Conservation (phyloP, 495 filamentous ascomycete species). For the Neurospora cerealis region DNA sequence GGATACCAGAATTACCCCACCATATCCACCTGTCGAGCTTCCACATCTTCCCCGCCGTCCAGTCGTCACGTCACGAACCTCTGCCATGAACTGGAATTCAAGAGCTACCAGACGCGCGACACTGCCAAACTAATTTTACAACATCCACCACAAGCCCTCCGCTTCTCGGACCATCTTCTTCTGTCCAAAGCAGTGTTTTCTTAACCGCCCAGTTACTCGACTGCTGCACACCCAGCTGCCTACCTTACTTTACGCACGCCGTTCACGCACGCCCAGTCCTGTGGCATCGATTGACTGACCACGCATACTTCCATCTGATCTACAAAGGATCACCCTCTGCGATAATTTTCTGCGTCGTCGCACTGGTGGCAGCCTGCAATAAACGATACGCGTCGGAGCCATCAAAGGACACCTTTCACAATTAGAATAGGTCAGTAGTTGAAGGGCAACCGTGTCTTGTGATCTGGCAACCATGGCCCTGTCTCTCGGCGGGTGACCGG, state of each 20-base stretch:
- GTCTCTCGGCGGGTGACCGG: not conserved
- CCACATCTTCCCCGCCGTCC: not conserved
- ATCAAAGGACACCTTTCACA: not conserved
- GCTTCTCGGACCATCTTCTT: not conserved
- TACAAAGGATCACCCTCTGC: not conserved
- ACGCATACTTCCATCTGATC: not conserved
- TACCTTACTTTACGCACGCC: not conserved
- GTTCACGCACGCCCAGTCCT: not conserved
- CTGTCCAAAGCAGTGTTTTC: not conserved
- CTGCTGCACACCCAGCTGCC: not conserved
- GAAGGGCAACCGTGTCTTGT: not conserved
- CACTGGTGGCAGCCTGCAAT: not conserved
- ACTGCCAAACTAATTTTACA: not conserved
- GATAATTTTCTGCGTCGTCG: not conserved
- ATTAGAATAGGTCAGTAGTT: not conserved
- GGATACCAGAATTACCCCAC: not conserved
- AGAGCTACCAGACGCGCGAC: not conserved
- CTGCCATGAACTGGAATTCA: not conserved
- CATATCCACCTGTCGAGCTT: not conserved
- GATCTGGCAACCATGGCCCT: not conserved
- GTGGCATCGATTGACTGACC: not conserved
- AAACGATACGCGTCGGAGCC: not conserved
- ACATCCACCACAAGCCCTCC: not conserved
- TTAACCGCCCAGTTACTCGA: not conserved
- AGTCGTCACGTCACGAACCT: not conserved